Conservation (phyloP, 73 alveolate genomes). For the Paramecium pentaurelia region DNA sequence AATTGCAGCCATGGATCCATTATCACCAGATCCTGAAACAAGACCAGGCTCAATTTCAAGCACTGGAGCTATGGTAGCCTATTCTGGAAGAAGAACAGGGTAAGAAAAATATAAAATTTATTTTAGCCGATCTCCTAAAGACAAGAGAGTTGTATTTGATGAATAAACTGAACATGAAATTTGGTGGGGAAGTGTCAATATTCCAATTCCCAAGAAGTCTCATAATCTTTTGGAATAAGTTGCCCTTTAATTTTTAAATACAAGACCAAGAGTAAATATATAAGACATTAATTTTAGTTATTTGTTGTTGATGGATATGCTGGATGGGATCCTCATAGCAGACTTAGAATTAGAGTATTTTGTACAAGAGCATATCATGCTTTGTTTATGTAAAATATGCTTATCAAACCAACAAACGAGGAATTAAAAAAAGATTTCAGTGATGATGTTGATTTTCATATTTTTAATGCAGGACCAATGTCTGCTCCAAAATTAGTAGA, state of each 20-base stretch:
- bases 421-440: conserved; percentile 68
- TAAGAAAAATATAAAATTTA: conserved; percentile 45
- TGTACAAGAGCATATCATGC: conserved; percentile 94
- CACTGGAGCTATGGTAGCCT: conserved; percentile 70
- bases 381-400: conserved; percentile 94
- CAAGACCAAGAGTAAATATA: conserved; percentile 65
- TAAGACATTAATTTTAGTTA: not conserved
- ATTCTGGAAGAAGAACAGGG: conserved; percentile 69
- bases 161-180: conserved; percentile 69
- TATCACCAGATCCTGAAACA: conserved; percentile 15
- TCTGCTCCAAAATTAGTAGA: conserved; percentile 80
- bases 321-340: conserved; percentile 93
- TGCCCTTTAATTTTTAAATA: conserved; percentile 76
- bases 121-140: conserved; percentile 81
- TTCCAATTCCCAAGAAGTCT: conserved; percentile 73
- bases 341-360: conserved; percentile 80
- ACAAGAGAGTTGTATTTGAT: conserved; percentile 80
- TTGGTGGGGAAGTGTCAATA: conserved; percentile 90
- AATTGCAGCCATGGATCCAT: not conserved
- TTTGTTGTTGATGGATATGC: conserved; percentile 93
- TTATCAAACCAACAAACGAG: conserved; percentile 82
- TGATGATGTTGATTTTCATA: conserved; percentile 74
- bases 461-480: conserved; percentile 93
- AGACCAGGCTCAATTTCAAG: conserved; percentile 38
- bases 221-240: conserved; percentile 71